Conservation (phyloP, 192 early-diverging fungal species). For the Thamnidium elegans region DNA sequence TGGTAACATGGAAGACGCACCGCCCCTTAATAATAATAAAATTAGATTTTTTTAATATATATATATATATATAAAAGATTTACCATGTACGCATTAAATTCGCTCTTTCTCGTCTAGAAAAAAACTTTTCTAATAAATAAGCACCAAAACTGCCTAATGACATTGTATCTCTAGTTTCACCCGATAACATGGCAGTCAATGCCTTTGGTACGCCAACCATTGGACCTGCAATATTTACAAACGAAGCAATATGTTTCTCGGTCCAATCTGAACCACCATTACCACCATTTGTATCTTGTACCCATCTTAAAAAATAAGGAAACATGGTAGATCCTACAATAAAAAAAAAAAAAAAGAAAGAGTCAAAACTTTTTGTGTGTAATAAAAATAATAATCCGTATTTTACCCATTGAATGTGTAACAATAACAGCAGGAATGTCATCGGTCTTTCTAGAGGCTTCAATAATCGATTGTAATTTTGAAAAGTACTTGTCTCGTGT, state of each 20-base stretch:
- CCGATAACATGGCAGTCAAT: constrained; percentile 66
- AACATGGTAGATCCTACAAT: constrained; percentile 57
- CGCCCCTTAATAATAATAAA: constrained; percentile 34
- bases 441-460: constrained; percentile 45
- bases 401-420: constrained; percentile 65
- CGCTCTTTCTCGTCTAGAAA: constrained; percentile 70
- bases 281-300: constrained; percentile 61
- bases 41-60: too few relatives aligned
- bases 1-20: constrained; percentile 72
- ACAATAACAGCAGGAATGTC: constrained; percentile 57
- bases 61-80: too few relatives aligned
- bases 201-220: constrained; percentile 86
- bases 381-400: not conserved
- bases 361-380: not conserved
- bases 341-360: too few relatives aligned
- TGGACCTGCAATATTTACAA: constrained; percentile 85
- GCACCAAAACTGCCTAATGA: constrained; percentile 71
- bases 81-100: constrained; percentile 77
- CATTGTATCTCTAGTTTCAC: constrained; percentile 85
- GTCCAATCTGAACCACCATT: constrained; percentile 72
- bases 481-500: constrained; percentile 81
- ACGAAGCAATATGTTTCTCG: constrained; percentile 70
- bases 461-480: constrained; percentile 68
- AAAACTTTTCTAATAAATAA: constrained; percentile 83
- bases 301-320: constrained; percentile 89